Evolutionary conservation across 176 grass and related monocot species (phyloP), one percentile per base, ranked within the genome.

Genomic region (Avena atlantica): DNA sequence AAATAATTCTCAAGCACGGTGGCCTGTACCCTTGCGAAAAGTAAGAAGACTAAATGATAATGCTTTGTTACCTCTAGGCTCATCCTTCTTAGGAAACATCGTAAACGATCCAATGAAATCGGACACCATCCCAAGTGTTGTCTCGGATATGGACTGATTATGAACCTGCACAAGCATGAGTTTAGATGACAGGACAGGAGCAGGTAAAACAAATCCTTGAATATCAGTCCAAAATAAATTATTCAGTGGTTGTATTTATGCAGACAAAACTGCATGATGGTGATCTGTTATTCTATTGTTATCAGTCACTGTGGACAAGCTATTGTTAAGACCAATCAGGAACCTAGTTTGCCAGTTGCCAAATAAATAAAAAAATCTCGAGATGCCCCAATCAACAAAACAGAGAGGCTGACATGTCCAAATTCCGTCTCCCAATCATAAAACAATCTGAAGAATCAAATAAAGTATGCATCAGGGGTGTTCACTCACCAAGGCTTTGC

Each of bases 51-150:
- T 34, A 75, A 75, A 64, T 6, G 45, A 57, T 1, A 60, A 70
- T 40, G 55, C 65, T 34, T 80, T 78, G 29, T 16, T 91, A 93
- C 88, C 91, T 90, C 75, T 95, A 23, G 85, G 64, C 79, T 92
- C 89, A 71, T 92, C 87, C 74, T 77, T 98, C 78, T 90, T 93
- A 17, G 88, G 74, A 90, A 93, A 78, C 53, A 85, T 56, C 1
- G 90, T 83, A 45, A 98, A 85, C 14, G 95, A 98, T 56, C 91
- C 89, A 70, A 98, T 82, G 48, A 98, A 82, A 90, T 83, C 91
- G 59, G 95, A 95, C 83, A 98, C 71, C 82, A 70, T 95, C 86
- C 84, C 95, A 0, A 95, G 71, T 44, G 93, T 90, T 12, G 83
- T 87, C 73, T 98, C 93, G 6, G 93, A 77, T 31, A 79, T 72